Evolutionary conservation across 257 asterid species (phyloP).

Genomic region (Solanum okadae): DNA sequence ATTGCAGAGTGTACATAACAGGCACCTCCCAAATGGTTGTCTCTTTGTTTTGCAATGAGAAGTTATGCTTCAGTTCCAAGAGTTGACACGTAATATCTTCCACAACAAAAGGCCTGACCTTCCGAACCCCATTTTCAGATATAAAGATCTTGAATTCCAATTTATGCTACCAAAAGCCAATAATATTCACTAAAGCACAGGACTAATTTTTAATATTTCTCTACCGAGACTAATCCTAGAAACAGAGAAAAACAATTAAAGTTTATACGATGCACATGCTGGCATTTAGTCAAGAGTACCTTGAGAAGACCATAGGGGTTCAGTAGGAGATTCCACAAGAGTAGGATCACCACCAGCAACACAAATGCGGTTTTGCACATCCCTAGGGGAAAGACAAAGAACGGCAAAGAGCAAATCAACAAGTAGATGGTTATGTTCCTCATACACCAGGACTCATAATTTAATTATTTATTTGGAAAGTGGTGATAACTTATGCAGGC

Average conservation of each 20-base stretch:
- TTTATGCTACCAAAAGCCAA: neutral
- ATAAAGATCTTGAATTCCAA: neutral
- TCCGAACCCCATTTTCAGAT: neutral
- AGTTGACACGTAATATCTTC: neutral
- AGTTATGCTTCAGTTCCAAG: neutral
- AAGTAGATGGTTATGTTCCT: neutral
- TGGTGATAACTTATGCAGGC: neutral
- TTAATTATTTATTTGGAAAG: neutral
- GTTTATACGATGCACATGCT: neutral
- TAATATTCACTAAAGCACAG: neutral
- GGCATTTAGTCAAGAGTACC: conserved; percentile 31
- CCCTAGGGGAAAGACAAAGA: conserved; percentile 23
- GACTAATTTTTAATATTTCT: neutral
- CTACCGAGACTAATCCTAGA: neutral
- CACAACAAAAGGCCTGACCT: neutral
- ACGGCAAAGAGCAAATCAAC: neutral
- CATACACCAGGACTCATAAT: neutral
- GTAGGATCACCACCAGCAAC: conserved; percentile 88
- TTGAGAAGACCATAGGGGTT: conserved; percentile 98
- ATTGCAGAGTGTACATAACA: neutral
- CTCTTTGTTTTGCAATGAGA: neutral
- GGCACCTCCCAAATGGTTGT: neutral
- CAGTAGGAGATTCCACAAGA: conserved; percentile 80
- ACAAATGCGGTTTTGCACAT: conserved; percentile 49
- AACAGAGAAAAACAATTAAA: neutral